Conservation (phyloP, 805 yeast species). For the Cyberlindnera japonica region DNA sequence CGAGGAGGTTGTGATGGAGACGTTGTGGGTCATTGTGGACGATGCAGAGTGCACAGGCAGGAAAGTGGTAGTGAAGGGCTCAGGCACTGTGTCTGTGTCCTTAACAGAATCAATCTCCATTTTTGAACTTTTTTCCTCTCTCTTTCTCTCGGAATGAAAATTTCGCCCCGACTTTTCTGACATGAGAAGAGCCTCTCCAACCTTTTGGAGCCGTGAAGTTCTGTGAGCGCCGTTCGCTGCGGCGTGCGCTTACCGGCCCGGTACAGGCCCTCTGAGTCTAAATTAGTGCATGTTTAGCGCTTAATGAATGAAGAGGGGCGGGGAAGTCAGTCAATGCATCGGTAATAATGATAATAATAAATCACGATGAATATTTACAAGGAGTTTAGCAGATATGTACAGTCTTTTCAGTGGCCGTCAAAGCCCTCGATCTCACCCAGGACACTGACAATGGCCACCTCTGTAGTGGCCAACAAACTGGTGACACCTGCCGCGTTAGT, state of each 20-base stretch:
- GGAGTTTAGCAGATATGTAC: too few species aligned
- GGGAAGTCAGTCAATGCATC: too few species aligned
- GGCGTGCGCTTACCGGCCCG: constrained; percentile 1
- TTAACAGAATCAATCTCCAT: constrained; percentile 12
- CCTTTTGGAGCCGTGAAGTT: not conserved
- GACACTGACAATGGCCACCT: constrained; percentile 96
- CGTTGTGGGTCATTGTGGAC: constrained; percentile 8
- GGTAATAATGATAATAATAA: too few species aligned
- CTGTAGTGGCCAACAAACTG: constrained; percentile 94
- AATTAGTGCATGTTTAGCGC: too few species aligned
- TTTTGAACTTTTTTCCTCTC: too few species aligned
- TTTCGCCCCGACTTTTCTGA: too few species aligned
- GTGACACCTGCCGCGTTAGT: constrained; percentile 98
- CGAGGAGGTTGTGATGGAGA: constrained; percentile 27
- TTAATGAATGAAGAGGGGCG: too few species aligned
- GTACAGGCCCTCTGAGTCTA: too few species aligned
- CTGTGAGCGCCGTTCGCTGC: not conserved
- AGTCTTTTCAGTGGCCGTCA: constrained; percentile 5
- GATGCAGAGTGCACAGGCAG: constrained; percentile 2
- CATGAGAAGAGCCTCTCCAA: too few species aligned
- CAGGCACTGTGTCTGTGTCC: constrained; percentile 11
- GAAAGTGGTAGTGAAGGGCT: constrained; percentile 5
- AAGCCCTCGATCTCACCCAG: constrained; percentile 34
- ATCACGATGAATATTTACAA: too few species aligned
- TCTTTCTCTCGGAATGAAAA: too few species aligned